Base-by-base conservation (phyloP, 139 green algal species). In the Desmodesmus armatus region DNA sequence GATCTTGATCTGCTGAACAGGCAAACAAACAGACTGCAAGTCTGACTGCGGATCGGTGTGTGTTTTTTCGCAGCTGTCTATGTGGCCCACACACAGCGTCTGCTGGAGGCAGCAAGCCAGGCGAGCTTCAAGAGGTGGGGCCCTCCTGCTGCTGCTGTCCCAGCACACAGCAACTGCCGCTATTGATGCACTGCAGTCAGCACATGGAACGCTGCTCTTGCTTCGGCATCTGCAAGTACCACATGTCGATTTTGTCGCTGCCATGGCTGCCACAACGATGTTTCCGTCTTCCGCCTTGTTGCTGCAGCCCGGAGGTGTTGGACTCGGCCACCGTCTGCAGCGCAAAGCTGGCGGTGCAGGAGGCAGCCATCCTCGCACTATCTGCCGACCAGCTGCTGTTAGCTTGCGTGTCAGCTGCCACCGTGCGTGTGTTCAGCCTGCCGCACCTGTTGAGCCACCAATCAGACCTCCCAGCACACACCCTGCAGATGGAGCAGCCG, bases 331-430 rank as follows among this genome's bases (percentile, higher is more conserved):
- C 80, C 19, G 70, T 79, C 25, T 80, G 80, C 55, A 39, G 41
- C 15, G 55, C 69, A 21, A 69, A 39, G 27, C 49, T 86, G 13
- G 37, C 80, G 13, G 33, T 86, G 35, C 29, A 31, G 15, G 60
- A 44, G 31, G 80, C 80, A 5, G 47, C 69, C 25, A 55, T 44
- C 21, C 69, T 86, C 2, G 29, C 49, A 5, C 39, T 86, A n/a
- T 80, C 67, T 29, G 67, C 80, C 3, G 80, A 86, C 51, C 67
- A 86, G 69, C 80, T 80, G 39, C 69, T 86, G 51, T 51, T 86
- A 13, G 80, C 82, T 11, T 58, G 35, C 25, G 82, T 77, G 6
- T 29, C 72, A 29, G 72, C 58, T 29, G 44, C 13, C 40, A 29
- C 5, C 0, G 72, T 82, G 31, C 58, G 76, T 4, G 25, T 82